phyloP scores from a whole-genome alignment of 129 eudicot species.

The Logfia minima region DNA sequence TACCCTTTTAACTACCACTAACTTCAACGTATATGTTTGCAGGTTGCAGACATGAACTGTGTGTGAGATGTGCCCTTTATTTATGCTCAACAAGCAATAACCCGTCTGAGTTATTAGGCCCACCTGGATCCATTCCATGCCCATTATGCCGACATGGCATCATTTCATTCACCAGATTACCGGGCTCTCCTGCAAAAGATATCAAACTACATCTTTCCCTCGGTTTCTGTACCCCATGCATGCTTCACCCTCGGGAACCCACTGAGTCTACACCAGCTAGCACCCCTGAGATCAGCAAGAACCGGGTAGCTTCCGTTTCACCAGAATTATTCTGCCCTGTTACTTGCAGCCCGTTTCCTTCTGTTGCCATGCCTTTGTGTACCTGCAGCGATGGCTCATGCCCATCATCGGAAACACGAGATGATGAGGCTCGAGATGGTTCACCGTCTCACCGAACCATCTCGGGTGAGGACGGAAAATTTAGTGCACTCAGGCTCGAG shows the following conservation, averaged over 20 bases:
- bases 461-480: conserved; percentile 53
- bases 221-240: conserved; percentile 83
- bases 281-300: conserved; percentile 56
- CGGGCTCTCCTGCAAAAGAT: conserved; percentile 64
- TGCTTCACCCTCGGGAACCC: conserved; percentile 78
- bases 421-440: conserved; percentile 45
- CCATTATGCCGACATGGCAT: conserved; percentile 84
- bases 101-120: conserved; percentile 55
- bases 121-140: conserved; percentile 95
- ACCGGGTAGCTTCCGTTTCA: conserved; percentile 71
- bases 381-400: conserved; percentile 75
- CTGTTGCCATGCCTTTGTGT: conserved; percentile 71
- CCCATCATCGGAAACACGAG: conserved; percentile 63
- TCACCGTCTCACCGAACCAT: conserved; percentile 46
- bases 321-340: conserved; percentile 84
- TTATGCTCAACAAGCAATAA: conserved; percentile 83
- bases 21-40: conserved; percentile 28
- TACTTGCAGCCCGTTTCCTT: conserved; percentile 87
- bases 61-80: conserved; percentile 94
- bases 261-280: conserved; percentile 44
- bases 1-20: background rate
- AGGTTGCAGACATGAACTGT: conserved; percentile 85
- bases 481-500: conserved; percentile 50
- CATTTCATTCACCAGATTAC: conserved; percentile 55
- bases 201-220: conserved; percentile 62